Evolutionary conservation across 2,329 filamentous ascomycete species (phyloP).

Genomic region (Aspergillus sp.): DNA sequence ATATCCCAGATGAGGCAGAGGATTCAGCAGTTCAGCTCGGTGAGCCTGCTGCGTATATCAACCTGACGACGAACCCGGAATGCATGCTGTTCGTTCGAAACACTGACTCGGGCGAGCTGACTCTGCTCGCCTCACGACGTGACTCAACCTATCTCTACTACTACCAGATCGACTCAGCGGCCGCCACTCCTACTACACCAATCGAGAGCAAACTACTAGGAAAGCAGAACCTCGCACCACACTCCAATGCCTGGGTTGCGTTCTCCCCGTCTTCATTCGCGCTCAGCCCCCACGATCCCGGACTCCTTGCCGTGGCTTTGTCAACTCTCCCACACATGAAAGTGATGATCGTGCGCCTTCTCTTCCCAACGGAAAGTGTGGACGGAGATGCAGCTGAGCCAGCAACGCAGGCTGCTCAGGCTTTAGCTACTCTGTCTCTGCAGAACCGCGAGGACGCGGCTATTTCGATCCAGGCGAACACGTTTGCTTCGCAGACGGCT

Average conservation of each 20-base stretch:
- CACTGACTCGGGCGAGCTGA: constrained; percentile 41
- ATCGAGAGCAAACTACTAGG: constrained; percentile 42
- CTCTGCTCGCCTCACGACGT: constrained; percentile 51
- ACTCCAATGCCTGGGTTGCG: constrained; percentile 60
- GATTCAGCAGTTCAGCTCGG: constrained; percentile 14
- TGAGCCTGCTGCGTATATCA: constrained; percentile 23
- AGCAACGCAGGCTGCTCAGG: constrained; percentile 48
- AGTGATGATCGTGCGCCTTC: constrained; percentile 53
- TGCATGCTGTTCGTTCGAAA: constrained; percentile 50
- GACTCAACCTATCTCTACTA: constrained; percentile 58
- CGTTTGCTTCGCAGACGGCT: constrained; percentile 58
- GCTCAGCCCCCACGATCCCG: constrained; percentile 50
- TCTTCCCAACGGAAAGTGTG: constrained; percentile 41
- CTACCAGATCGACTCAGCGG: constrained; percentile 34
- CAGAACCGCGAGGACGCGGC: constrained; percentile 56
- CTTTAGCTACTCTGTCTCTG: constrained; percentile 45
- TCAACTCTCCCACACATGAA: constrained; percentile 60
- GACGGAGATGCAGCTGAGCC: constrained; percentile 9
- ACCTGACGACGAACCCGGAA: constrained; percentile 52
- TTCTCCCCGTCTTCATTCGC: constrained; percentile 58
- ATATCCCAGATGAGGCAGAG: constrained; percentile 4
- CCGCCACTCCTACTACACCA: background rate
- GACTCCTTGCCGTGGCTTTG: constrained; percentile 55
- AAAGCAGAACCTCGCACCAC: constrained; percentile 57
- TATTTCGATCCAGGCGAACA: constrained; percentile 56